phyloP scores from a whole-genome alignment of 805 yeast species.

The Suhomyces faveliae region DNA sequence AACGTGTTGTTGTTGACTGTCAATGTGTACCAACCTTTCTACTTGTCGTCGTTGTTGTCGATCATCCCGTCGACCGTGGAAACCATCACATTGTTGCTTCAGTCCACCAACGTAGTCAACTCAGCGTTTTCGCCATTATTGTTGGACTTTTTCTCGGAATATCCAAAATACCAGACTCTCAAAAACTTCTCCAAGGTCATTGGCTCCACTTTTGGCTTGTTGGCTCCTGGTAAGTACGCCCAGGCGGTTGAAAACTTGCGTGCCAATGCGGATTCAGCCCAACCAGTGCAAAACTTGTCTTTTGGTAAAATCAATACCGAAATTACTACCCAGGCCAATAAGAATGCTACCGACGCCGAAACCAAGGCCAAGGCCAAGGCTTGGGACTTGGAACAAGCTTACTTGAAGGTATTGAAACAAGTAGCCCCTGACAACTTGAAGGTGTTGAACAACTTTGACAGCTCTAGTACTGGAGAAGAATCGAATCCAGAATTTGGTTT shows the following conservation, averaged over 20 bases:
- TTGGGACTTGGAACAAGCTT: slow-evolving; percentile 65
- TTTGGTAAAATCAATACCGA: slow-evolving; percentile 49
- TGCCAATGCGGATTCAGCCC: slow-evolving; percentile 48
- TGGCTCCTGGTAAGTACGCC: slow-evolving; percentile 34
- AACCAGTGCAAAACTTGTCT: slow-evolving; percentile 62
- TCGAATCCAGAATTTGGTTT: slow-evolving; percentile 83
- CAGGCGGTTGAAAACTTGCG: slow-evolving; percentile 49
- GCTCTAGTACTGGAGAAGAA: slow-evolving; percentile 41
- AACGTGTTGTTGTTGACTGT: slow-evolving; percentile 52
- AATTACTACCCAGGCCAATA: slow-evolving; percentile 28
- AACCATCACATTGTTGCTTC: slow-evolving; percentile 65
- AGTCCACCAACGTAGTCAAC: slow-evolving; percentile 38
- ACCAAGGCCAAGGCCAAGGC: slow-evolving; percentile 48
- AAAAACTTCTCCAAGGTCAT: slow-evolving; percentile 52
- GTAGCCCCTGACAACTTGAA: slow-evolving; percentile 55
- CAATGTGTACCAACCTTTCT: slow-evolving; percentile 74
- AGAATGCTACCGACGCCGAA: slow-evolving; percentile 17
- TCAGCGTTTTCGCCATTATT: slow-evolving; percentile 63
- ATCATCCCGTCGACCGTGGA: slow-evolving; percentile 54
- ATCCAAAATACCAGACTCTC: slow-evolving; percentile 45
- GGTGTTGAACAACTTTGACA: slow-evolving; percentile 58
- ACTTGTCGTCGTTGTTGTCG: slow-evolving; percentile 47
- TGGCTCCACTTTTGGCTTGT: slow-evolving; percentile 54
- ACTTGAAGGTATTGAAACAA: slow-evolving; percentile 71
- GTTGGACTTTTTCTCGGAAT: slow-evolving; percentile 69